These are phyloP conservation scores for Pseudogymnoascus pannorum DNA, from an alignment of 2,329 filamentous ascomycete species.

Conservation along the genomic window DNA sequence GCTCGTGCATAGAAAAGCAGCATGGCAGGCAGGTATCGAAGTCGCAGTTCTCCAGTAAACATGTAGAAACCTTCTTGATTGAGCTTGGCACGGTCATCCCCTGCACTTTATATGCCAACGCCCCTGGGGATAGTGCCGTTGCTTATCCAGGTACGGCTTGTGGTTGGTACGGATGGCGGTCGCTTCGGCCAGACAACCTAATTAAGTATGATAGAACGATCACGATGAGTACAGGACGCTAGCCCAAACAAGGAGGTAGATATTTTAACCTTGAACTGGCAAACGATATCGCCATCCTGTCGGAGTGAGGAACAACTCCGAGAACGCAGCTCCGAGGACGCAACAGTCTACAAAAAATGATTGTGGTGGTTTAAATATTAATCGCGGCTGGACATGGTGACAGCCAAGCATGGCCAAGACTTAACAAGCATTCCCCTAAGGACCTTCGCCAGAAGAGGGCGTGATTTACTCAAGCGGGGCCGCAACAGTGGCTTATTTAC, in stretches of 20 bases:
- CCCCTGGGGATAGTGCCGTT: not conserved
- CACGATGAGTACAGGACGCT: not conserved
- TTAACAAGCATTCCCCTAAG: not conserved
- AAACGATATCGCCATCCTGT: not conserved
- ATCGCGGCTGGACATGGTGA: not conserved
- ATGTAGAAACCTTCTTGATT: constrained; percentile 4
- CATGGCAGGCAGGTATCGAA: not conserved
- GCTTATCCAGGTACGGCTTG: not conserved
- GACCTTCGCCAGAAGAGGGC: not conserved
- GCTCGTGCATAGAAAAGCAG: not conserved
- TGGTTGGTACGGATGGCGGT: not conserved
- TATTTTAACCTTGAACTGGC: not conserved
- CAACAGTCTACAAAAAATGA: not conserved
- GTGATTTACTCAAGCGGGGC: not conserved
- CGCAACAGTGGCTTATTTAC: not conserved
- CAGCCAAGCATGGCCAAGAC: not conserved
- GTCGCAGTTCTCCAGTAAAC: not conserved
- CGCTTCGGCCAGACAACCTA: not conserved
- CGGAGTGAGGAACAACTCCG: not conserved
- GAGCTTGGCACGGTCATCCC: not conserved
- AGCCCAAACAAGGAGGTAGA: not conserved
- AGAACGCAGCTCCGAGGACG: not conserved
- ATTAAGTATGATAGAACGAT: not conserved
- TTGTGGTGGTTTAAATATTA: not conserved
- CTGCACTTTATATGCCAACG: not conserved